Evolutionary conservation across 495 filamentous ascomycete species (phyloP).

Genomic region (Cenococcum geophilum): DNA sequence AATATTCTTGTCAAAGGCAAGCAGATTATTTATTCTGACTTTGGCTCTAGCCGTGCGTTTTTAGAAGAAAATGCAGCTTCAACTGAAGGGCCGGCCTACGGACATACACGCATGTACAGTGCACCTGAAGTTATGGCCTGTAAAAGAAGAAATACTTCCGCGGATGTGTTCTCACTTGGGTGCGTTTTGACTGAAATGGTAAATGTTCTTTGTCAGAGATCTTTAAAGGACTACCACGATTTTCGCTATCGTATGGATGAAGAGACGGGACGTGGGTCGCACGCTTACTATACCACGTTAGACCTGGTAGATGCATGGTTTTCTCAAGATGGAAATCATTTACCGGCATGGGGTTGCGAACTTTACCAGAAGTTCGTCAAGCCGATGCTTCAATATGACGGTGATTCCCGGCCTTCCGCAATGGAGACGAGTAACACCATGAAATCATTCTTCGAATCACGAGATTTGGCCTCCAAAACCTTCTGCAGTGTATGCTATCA

Average conservation of each 20-base stretch:
- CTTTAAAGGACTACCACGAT: slow-evolving; percentile 17
- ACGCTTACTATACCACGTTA: slow-evolving; percentile 20
- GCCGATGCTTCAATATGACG: background rate
- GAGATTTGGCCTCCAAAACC: background rate
- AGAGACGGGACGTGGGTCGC: background rate
- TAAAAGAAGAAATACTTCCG: slow-evolving; percentile 14
- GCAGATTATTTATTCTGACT: slow-evolving; percentile 19
- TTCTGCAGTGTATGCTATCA: slow-evolving; percentile 2
- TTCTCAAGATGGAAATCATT: background rate
- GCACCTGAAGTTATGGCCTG: slow-evolving; percentile 19
- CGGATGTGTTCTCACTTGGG: slow-evolving; percentile 23
- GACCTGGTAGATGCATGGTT: slow-evolving; percentile 22
- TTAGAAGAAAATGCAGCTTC: slow-evolving; percentile 18
- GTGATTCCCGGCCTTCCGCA: background rate
- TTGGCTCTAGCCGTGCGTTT: slow-evolving; percentile 21
- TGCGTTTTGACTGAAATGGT: slow-evolving; percentile 22
- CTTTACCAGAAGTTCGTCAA: background rate
- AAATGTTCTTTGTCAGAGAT: slow-evolving; percentile 7
- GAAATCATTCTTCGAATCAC: background rate
- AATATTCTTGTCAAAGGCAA: slow-evolving; percentile 22
- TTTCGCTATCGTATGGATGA: slow-evolving; percentile 8
- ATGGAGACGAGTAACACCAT: background rate
- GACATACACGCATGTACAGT: slow-evolving; percentile 23
- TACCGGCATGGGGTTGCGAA: background rate
- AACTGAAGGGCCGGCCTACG: slow-evolving; percentile 21